A percentile compares a stretch with the other conserved stretches of the same genome.
These are phyloP conservation scores for Omphalotus guepiniiformis DNA, from an alignment of 768 basidiomycete species.

Conservation along the genomic window DNA sequence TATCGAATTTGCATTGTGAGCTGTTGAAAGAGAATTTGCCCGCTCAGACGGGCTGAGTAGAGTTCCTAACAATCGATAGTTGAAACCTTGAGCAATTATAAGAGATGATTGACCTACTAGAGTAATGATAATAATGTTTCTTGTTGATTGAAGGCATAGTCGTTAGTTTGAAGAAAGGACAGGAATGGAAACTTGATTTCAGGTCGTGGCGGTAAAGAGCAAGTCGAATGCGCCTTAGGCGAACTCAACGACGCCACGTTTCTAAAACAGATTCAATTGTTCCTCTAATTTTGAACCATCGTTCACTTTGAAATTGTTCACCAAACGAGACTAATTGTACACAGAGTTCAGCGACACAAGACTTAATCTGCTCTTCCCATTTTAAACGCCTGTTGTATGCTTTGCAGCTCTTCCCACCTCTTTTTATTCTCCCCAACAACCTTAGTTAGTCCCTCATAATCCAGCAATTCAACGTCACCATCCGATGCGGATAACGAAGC, in stretches of 20 bases:
- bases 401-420: conserved; percentile 50
- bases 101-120: not conserved
- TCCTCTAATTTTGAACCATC: too few relatives aligned
- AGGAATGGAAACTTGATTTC: not conserved
- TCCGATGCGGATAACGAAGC: conserved; percentile 39
- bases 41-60: too few relatives aligned
- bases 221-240: too few relatives aligned
- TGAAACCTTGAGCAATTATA: not conserved
- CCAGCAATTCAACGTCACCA: conserved; percentile 50
- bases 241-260: too few relatives aligned
- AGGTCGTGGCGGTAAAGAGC: not conserved
- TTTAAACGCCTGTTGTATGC: conserved; percentile 30
- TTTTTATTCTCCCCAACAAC: conserved; percentile 41
- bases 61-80: too few relatives aligned
- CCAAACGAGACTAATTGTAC: too few relatives aligned
- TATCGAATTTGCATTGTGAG: too few relatives aligned
- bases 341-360: not conserved
- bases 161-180: not conserved
- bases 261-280: too few relatives aligned
- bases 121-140: not conserved
- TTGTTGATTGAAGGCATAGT: conserved; percentile 5
- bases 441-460: conserved; percentile 45
- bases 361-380: not conserved
- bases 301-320: too few relatives aligned
- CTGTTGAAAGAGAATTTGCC: too few relatives aligned